A percentile compares a stretch with the other conserved stretches of the same genome.
Evolutionary conservation across 495 filamentous ascomycete species (phyloP).

Genomic region (Podospora pseudoanserina): DNA sequence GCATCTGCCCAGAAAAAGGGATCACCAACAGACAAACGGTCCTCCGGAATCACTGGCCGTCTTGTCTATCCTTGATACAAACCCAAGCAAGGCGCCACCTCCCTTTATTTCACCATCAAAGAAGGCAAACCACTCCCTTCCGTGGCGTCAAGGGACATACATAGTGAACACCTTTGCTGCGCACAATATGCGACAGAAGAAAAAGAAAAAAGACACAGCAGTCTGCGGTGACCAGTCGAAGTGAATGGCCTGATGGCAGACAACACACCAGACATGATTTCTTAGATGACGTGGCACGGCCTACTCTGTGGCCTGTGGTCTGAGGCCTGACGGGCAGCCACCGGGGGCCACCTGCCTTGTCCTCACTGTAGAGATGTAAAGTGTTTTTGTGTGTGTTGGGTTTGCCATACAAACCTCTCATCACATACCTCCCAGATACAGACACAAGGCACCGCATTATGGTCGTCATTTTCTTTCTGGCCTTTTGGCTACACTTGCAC

Average conservation of each 20-base stretch:
- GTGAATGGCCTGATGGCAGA: neutral
- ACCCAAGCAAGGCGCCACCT: neutral
- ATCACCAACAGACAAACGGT: neutral
- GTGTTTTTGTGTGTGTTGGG: neutral
- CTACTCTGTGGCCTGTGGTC: neutral
- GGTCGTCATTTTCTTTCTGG: neutral
- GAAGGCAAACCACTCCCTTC: neutral
- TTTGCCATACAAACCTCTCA: neutral
- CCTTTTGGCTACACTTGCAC: neutral
- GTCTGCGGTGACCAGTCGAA: neutral
- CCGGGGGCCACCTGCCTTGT: neutral
- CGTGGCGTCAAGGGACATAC: neutral
- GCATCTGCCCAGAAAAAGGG: neutral
- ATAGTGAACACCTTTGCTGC: neutral
- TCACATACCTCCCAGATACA: neutral
- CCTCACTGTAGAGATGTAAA: neutral
- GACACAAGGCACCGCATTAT: neutral
- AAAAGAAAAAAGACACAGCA: conserved; percentile 3
- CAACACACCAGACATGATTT: neutral
- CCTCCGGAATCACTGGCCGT: neutral
- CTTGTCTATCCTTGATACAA: neutral
- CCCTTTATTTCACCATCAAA: neutral
- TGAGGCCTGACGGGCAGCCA: neutral
- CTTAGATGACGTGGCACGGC: conserved; percentile 3
- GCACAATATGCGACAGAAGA: neutral